Base-by-base conservation (phyloP, 805 yeast genomes). In the Hanseniaspora osmophila region DNA sequence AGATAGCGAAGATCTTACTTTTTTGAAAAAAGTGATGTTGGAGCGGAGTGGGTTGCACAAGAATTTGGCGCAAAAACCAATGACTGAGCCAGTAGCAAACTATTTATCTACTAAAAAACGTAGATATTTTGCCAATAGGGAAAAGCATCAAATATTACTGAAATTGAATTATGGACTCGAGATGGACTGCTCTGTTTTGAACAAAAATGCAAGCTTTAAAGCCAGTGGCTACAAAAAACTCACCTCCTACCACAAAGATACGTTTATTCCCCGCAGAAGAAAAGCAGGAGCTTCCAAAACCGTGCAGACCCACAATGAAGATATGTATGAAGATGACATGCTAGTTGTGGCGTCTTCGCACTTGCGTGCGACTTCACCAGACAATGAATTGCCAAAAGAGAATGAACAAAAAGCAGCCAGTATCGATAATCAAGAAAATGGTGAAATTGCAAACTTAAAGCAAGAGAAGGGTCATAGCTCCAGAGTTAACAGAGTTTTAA, bases 401-500 rank as follows among this genome's bases (percentile, higher is more conserved):
- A 19, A 62, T 15, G 51, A 58, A 15, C 45, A 43, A 46, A 15
- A 30, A 32, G 4, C 38, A 37, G n/a, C 16, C 39, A 16, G 37
- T 41, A 19, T 11, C 2, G 43, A 15, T 3, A 27, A 30, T 16
- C 35, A 40, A 22, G 33, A 29, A 17, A 45, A 43, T 40, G 40
- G 42, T 27, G 46, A 32, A 29, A 40, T 42, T 17, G 48, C 44
- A 22, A 46, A 52, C 19, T 56, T 53, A 39, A 59, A 54, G 13
- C 48, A 57, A 1, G 50, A 46, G 13, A 49, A 49, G 12, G 39
- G 50, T 10, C 80, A 80, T 49, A 81, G 87, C 48, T 84, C 95
- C 3, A 77, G 95, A 57, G 82, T 80, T 45, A 86, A 83, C 58
- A 75, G 96, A 57, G 94, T 92, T 13, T 79, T 80, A 52, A 84